Conservation (phyloP, 176 grass and related monocot genomes). For the Stipa capillata region DNA sequence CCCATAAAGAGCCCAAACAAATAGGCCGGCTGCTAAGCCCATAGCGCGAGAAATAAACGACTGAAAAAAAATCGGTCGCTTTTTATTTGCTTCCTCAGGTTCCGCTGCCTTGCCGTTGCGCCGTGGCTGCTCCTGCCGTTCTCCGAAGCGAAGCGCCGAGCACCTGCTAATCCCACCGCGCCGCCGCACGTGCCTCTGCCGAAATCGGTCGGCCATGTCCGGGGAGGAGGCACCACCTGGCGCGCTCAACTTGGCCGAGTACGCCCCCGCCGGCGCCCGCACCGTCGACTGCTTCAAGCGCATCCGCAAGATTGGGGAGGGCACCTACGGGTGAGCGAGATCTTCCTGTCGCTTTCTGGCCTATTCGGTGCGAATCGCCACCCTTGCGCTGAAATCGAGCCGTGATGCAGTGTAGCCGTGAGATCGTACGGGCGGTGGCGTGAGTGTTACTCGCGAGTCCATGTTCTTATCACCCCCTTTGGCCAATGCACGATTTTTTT, state of each 20-base stretch:
- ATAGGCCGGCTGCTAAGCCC: too few species aligned
- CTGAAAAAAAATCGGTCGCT: too few species aligned
- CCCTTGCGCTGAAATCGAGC: background rate
- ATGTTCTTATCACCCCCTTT: background rate
- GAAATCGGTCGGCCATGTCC: background rate
- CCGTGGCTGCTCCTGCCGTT: too few species aligned
- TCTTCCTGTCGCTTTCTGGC: background rate
- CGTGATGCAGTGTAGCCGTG: background rate
- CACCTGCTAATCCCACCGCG: too few species aligned
- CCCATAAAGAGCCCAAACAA: too few species aligned
- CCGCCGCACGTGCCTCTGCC: too few species aligned
- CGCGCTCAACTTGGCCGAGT: conserved; percentile 33
- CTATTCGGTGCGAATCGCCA: background rate
- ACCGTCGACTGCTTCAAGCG: conserved; percentile 67
- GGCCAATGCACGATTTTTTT: background rate
- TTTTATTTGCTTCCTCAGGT: too few species aligned
- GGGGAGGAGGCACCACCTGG: conserved; percentile 30
- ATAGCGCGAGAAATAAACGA: too few species aligned
- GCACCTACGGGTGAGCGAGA: conserved; percentile 51
- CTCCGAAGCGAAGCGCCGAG: too few species aligned
- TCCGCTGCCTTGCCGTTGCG: too few species aligned
- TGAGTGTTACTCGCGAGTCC: background rate
- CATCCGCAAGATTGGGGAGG: conserved; percentile 75
- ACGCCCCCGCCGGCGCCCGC: conserved; percentile 38
- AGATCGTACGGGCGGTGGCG: background rate